Evolutionary conservation across 208 protist species (phyloP).

Genomic region (Leptomonas seymouri): DNA sequence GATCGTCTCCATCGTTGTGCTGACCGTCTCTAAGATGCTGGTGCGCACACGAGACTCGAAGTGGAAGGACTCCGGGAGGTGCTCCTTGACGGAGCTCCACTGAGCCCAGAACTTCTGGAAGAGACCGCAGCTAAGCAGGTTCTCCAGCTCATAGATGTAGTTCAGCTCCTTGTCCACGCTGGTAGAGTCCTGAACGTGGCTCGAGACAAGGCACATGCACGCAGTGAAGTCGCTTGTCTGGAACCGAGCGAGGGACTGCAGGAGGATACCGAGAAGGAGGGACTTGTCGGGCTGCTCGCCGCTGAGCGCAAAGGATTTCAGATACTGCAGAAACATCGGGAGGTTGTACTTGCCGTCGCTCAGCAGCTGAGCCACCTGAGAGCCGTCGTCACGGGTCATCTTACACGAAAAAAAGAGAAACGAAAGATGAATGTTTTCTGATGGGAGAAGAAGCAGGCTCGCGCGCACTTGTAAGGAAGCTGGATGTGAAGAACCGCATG

Average conservation of each 20-base stretch:
- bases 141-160: conserved; percentile 90
- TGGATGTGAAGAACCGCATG: too few relatives aligned
- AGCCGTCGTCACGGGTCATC: conserved; percentile 59
- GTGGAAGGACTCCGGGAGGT: conserved; percentile 74
- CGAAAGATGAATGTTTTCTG: neutral
- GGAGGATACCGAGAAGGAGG: conserved; percentile 75
- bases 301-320: conserved; percentile 65
- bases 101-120: conserved; percentile 84
- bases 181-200: conserved; percentile 77
- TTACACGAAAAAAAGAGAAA: neutral
- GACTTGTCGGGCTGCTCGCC: conserved; percentile 78
- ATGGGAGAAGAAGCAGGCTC: neutral
- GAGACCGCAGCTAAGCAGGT: conserved; percentile 80
- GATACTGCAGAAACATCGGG: conserved; percentile 78
- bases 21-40: conserved; percentile 77
- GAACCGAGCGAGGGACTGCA: conserved; percentile 87
- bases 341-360: conserved; percentile 85
- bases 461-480: neutral
- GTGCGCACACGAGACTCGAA: conserved; percentile 80
- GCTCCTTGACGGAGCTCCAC: conserved; percentile 66
- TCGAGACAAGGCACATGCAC: conserved; percentile 85
- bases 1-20: conserved; percentile 70
- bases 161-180: conserved; percentile 80
- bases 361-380: conserved; percentile 76
- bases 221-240: conserved; percentile 85